Evolutionary conservation across 1,139 yeast species (phyloP), one percentile per base, ranked within the genome.

Genomic region (Hansenula lynferdii): DNA sequence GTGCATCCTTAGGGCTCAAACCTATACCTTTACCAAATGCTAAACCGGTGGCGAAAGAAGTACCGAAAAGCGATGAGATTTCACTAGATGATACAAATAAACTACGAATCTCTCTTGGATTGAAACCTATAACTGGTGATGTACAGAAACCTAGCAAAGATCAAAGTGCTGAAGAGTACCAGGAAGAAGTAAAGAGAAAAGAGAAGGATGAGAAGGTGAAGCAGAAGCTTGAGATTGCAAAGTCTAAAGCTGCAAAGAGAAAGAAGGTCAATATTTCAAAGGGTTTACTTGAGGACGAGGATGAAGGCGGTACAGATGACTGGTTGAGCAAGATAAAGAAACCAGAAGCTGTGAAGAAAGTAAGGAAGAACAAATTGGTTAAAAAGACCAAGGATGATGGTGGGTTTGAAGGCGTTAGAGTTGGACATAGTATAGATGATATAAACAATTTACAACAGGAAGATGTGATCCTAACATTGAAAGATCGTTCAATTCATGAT

Each of bases 381-480:
- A 19, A 36, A 38, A 35, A 35, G 6, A 2, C 12, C 3, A 28
- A 51, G 20, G 43, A 54, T 4, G 42, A 57, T 0, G 52, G 50
- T 14, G 65, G 62, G 36, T 44, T 65, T 16, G 51, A 55, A 6
- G 75, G 74, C 1, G 42, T 75, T 5, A 65, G 61, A 31, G 71
- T 80, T 9, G 70, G 68, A 0, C 85, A 78, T 53, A 61, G 58
- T 30, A 38, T 63, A 6, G 52, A 56, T 7, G 77, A 73, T 18
- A 51, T 77, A n/a, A 54, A 55, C 3, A 56, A 51, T 7, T 42
- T 69, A 11, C 38, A 35, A 18, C 39, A 34, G 4, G 74, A 65
- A n/a, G 76, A 74, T 17, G 75, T 76, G 1, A 66, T 85, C 2
- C 62, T 87, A 38, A 85, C 92, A 0, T 62, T 86, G 34, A 75